Evolutionary conservation across 2,329 filamentous ascomycete species (phyloP).

Genomic region (Cryoendolithus antarcticus): DNA sequence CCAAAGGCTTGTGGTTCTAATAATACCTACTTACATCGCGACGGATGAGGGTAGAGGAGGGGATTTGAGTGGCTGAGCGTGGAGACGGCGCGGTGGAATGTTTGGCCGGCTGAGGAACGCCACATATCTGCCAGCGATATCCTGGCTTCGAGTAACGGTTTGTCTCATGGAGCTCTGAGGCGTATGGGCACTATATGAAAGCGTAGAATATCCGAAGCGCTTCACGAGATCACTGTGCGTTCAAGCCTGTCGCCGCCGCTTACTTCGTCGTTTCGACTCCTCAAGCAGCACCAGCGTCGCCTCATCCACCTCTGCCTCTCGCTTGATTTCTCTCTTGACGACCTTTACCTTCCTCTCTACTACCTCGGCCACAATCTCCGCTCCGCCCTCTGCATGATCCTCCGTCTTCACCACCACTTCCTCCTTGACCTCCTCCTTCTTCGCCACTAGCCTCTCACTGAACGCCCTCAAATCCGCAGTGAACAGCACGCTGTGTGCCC

Average conservation of each 20-base stretch:
- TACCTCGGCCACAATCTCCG: constrained; percentile 13
- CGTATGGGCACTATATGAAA: no score
- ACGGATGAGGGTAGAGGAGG: no score
- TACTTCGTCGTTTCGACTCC: constrained; percentile 26
- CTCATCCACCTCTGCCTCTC: constrained; percentile 28
- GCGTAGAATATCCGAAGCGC: no score
- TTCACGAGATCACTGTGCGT: not conserved
- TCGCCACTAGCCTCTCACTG: constrained; percentile 48
- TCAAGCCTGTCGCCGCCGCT: constrained; percentile 21
- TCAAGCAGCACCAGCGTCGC: constrained; percentile 27
- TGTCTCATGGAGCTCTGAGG: no score
- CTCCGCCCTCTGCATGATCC: constrained; percentile 13
- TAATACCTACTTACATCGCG: no score
- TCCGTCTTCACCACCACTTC: constrained; percentile 25
- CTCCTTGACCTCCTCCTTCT: constrained; percentile 32
- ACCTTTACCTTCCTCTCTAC: constrained; percentile 21
- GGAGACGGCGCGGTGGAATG: no score
- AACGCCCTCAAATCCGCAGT: constrained; percentile 85
- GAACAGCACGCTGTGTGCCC: constrained; percentile 95
- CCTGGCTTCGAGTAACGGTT: no score
- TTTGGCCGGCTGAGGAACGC: no score
- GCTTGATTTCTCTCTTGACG: constrained; percentile 27
- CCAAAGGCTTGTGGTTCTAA: no score
- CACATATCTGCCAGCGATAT: no score
- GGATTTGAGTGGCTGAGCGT: no score